Percentiles rank a stretch among this genome's conserved stretches.
Evolutionary conservation across 495 filamentous ascomycete species (phyloP).

Genomic region (Aspergillus panamensis): DNA sequence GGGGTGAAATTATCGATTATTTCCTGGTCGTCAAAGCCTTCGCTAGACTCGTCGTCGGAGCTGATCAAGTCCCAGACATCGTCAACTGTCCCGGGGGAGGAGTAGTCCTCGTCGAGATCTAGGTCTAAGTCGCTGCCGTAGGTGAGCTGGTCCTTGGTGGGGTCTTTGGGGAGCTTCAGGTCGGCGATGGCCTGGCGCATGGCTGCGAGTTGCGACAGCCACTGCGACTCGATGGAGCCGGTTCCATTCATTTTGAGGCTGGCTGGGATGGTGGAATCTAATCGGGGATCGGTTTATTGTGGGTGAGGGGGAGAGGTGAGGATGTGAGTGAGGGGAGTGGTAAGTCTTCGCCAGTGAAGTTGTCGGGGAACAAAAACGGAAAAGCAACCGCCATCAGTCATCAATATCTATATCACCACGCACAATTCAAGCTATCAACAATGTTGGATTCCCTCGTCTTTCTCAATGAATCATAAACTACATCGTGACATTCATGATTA

Average conservation of each 20-base stretch:
- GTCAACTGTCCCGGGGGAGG: conserved; percentile 59
- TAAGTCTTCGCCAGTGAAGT: background rate
- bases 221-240: conserved; percentile 54
- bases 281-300: background rate
- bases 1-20: conserved; percentile 28
- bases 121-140: conserved; percentile 59
- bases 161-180: conserved; percentile 54
- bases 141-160: conserved; percentile 34
- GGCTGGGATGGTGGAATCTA: background rate
- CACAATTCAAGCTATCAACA: too few species aligned
- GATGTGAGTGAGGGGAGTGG: background rate
- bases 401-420: background rate
- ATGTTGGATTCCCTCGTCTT: background rate
- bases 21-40: conserved; percentile 34
- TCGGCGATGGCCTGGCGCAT: conserved; percentile 74
- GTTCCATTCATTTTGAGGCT: conserved; percentile 31
- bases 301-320: background rate
- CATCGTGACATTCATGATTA: too few species aligned
- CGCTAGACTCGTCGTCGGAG: conserved; percentile 61
- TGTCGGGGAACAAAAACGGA: background rate
- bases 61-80: conserved; percentile 90
- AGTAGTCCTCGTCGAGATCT: conserved; percentile 59
- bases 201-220: conserved; percentile 64
- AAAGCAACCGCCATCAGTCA: background rate
- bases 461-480: background rate